These are phyloP conservation scores for Candida dubliniensis DNA, from an alignment of 1,139 yeast genomes.

Conservation along the genomic window DNA sequence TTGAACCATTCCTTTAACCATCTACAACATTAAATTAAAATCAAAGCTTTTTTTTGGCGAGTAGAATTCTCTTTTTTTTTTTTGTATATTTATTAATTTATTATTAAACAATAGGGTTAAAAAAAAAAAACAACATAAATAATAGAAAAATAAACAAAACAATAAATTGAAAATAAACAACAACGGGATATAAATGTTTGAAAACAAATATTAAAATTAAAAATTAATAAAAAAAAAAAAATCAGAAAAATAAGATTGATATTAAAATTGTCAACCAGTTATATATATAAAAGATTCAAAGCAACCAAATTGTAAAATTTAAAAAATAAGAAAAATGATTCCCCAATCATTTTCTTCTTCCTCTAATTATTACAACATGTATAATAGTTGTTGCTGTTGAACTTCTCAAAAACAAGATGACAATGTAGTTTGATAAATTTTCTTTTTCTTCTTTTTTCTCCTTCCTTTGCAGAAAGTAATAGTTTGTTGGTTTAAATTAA, in stretches of 20 bases:
- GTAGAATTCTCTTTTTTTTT: too few relatives aligned
- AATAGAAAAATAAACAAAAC: not conserved
- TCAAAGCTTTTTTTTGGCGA: too few relatives aligned
- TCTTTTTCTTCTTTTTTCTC: not conserved
- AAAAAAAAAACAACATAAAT: too few relatives aligned
- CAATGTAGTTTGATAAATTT: not conserved
- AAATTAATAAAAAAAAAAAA: not conserved
- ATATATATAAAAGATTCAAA: not conserved
- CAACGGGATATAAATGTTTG: too few relatives aligned
- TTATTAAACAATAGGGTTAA: too few relatives aligned
- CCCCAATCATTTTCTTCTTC: constrained; percentile 1
- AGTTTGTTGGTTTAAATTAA: not conserved
- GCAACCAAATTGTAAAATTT: not conserved
- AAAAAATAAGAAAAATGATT: not conserved
- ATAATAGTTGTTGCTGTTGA: too few relatives aligned
- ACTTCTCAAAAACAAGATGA: not conserved
- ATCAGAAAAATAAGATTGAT: not conserved
- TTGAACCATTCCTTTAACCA: too few relatives aligned
- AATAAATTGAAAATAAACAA: not conserved
- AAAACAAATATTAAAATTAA: too few relatives aligned
- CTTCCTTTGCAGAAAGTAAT: not conserved
- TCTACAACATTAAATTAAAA: too few relatives aligned
- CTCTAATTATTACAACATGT: not conserved
- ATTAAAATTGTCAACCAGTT: too few relatives aligned
- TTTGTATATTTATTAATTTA: too few relatives aligned